phyloP scores from a whole-genome alignment of 345 rosid genomes.

The Lepidium didymum region DNA sequence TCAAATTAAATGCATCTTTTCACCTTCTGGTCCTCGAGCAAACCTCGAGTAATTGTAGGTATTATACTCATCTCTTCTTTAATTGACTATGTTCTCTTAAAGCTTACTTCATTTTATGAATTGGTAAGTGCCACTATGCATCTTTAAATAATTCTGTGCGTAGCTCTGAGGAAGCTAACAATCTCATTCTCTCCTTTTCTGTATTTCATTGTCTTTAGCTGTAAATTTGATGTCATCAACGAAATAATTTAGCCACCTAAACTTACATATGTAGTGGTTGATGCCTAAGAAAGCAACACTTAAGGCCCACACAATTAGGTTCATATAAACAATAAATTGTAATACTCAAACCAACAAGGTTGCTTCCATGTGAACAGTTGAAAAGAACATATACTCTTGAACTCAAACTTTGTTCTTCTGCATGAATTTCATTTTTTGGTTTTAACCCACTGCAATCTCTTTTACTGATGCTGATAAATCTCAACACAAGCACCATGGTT shows the following conservation, averaged over 20 bases:
- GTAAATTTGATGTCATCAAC: conserved; percentile 20
- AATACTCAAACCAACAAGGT: not conserved
- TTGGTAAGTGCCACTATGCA: not conserved
- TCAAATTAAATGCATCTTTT: not conserved
- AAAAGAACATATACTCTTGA: not conserved
- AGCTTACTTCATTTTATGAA: not conserved
- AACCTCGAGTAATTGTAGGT: not conserved
- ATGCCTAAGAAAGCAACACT: conserved; percentile 4
- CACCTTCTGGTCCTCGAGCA: not conserved
- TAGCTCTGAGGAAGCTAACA: not conserved
- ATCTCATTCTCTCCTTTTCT: not conserved
- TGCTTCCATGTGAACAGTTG: conserved; percentile 10
- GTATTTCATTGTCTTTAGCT: conserved; percentile 22
- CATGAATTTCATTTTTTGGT: not conserved
- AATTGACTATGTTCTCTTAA: not conserved
- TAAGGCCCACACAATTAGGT: conserved; percentile 2
- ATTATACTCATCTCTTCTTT: not conserved
- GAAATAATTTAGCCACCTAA: conserved; percentile 9
- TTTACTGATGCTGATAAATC: not conserved
- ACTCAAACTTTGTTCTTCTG: not conserved
- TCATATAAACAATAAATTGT: not conserved
- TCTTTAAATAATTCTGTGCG: not conserved
- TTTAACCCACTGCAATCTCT: not conserved
- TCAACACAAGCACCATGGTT: not conserved
- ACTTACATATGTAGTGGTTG: conserved; percentile 22